Evolutionary conservation across 2,329 filamentous ascomycete species (phyloP), one percentile per base, ranked within the genome.

Genomic region (Aspergillus fructus): DNA sequence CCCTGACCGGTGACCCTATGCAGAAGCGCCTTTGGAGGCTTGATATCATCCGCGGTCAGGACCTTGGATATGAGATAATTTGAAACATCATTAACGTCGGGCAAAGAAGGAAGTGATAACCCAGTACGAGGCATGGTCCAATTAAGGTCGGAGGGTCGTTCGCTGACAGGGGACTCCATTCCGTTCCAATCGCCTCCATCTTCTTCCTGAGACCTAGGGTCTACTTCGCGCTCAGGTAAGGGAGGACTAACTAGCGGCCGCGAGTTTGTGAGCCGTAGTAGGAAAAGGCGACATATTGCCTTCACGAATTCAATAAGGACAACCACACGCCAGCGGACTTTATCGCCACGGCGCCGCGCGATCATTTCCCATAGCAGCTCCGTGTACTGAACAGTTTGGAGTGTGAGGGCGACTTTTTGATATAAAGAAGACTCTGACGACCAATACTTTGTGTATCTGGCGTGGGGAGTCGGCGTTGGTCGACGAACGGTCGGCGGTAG

Each of bases 341-440:
- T 86, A 73, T 96, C 84, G 45, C 89, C 92, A 61, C 87, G 87
- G 49, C 93, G 84, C 76, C 96, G 96, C 27, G 93, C 93, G 27
- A 89, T 85, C 94, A 99, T 99, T 74, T 99, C 94, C 84, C 93
- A 94, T n/a, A 99, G 78, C 30, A 99, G 80, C 76, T 99, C 91
- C 0, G 93, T 96, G 71, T 97, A 97, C 65, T 94, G 90, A 24
- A 97, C 89, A 77, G 96, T 89, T 71, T 96, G 91, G 49, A 99
- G 79, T 4, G 92, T 79, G 62, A 93, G 83, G 41, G 93, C 93
- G 54, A 96, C 85, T 58, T 90, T 85, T 58, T 88, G 85, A 74
- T 99, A 99, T 9, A 91, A 81, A 4, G 83, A 79, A 67, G 84
- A 87, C 54, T 81, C 80, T 49, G 81, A 77, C 17, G 81, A 80